Conservation (phyloP, 148 eudicot species). For the Chenopodium formosanum region DNA sequence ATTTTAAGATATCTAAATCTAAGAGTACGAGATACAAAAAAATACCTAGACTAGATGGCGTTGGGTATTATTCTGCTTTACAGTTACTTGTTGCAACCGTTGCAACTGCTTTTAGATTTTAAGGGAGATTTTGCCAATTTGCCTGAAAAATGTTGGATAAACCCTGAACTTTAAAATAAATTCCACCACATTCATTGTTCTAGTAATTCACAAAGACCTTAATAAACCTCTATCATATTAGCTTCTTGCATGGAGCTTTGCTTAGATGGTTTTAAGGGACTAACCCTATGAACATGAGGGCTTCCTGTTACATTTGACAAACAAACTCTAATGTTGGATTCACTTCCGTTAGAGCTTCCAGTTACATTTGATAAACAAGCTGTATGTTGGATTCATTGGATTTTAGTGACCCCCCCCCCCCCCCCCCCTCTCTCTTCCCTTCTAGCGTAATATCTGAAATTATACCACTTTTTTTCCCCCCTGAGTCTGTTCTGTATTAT, state of each 20-base stretch:
- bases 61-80: neutral
- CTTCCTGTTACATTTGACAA: neutral
- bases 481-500: neutral
- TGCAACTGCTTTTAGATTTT: neutral
- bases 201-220: neutral
- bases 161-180: neutral
- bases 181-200: neutral
- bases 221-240: neutral
- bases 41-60: neutral
- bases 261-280: neutral
- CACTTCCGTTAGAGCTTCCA: constrained; percentile 3
- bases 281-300: neutral
- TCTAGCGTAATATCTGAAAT: neutral
- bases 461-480: neutral
- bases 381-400: neutral
- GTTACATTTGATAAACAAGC: neutral
- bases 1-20: neutral
- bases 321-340: neutral
- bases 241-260: neutral
- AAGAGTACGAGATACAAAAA: neutral
- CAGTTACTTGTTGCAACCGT: neutral
- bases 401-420: too few relatives aligned
- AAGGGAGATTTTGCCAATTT: neutral
- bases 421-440: too few relatives aligned
- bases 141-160: neutral